A percentile compares a stretch with the other conserved stretches of the same genome.
Conservation (phyloP, 805 yeast genomes). For the Starmerella scarabaei region DNA sequence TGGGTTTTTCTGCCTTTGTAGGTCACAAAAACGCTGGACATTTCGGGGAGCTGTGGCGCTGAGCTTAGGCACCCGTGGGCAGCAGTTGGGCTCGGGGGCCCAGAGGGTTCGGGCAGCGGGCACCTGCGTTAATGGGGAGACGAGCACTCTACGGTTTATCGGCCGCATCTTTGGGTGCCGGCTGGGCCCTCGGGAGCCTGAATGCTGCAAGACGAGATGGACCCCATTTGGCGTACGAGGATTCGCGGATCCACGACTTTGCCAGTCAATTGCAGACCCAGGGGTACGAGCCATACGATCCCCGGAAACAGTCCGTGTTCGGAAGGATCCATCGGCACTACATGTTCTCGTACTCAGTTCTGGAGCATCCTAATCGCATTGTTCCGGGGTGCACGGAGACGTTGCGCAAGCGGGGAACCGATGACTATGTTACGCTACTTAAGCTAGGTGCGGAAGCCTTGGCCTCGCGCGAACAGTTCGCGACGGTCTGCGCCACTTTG, state of each 20-base stretch:
- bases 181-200: neutral
- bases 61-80: too few relatives aligned
- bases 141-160: too few relatives aligned
- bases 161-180: too few relatives aligned
- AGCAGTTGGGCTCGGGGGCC: too few relatives aligned
- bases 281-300: neutral
- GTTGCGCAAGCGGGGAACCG: constrained; percentile 8
- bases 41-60: too few relatives aligned
- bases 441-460: constrained; percentile 8
- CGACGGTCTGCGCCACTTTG: constrained; percentile 65
- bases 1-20: constrained; percentile 6
- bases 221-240: neutral
- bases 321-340: constrained; percentile 8
- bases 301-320: constrained; percentile 1
- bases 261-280: neutral
- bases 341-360: constrained; percentile 15
- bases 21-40: neutral
- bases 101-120: too few relatives aligned
- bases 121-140: too few relatives aligned
- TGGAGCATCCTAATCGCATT: constrained; percentile 3
- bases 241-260: neutral
- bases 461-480: constrained; percentile 46
- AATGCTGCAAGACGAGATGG: neutral
- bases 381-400: constrained; percentile 9
- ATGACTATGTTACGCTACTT: constrained; percentile 6